Evolutionary conservation across 768 basidiomycete species (phyloP).

Genomic region (Daedalea quercina): DNA sequence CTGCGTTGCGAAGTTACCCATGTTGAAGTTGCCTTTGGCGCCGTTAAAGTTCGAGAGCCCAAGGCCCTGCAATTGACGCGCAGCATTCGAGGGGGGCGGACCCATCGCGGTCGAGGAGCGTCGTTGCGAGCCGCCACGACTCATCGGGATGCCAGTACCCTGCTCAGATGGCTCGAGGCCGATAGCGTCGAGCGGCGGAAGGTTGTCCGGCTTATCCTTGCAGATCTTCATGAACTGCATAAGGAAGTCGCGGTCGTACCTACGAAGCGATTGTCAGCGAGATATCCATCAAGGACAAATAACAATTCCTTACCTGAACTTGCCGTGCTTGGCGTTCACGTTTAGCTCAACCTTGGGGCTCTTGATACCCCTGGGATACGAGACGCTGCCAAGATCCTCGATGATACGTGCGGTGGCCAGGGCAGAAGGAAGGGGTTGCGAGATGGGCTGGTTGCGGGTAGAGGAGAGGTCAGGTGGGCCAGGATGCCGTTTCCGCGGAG

Average conservation of each 20-base stretch:
- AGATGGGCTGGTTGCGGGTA: conserved; percentile 35
- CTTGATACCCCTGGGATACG: conserved; percentile 77
- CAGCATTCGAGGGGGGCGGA: conserved; percentile 24
- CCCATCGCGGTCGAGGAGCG: conserved; percentile 42
- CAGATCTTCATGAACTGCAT: conserved; percentile 94
- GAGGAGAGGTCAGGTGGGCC: conserved; percentile 66
- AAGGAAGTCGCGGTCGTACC: conserved; percentile 97
- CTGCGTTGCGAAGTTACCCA: conserved; percentile 62
- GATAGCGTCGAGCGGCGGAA: conserved; percentile 85
- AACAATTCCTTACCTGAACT: conserved; percentile 60
- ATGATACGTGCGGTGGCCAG: conserved; percentile 82
- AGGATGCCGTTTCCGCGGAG: conserved; percentile 46
- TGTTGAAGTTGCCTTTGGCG: conserved; percentile 31
- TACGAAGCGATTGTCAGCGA: conserved; percentile 19
- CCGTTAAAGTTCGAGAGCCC: conserved; percentile 33
- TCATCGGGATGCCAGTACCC: conserved; percentile 33
- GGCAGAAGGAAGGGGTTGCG: conserved; percentile 51
- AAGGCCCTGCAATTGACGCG: conserved; percentile 46
- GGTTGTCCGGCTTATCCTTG: conserved; percentile 88
- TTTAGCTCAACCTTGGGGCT: conserved; percentile 87
- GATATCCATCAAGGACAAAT: no score
- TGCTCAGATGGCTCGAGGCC: conserved; percentile 79
- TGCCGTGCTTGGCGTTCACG: conserved; percentile 74
- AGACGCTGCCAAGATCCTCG: conserved; percentile 67
- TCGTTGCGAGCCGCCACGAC: conserved; percentile 60